Evolutionary conservation across 257 asterid genomes (phyloP).

Genomic region (Thymus quinquecostatus): DNA sequence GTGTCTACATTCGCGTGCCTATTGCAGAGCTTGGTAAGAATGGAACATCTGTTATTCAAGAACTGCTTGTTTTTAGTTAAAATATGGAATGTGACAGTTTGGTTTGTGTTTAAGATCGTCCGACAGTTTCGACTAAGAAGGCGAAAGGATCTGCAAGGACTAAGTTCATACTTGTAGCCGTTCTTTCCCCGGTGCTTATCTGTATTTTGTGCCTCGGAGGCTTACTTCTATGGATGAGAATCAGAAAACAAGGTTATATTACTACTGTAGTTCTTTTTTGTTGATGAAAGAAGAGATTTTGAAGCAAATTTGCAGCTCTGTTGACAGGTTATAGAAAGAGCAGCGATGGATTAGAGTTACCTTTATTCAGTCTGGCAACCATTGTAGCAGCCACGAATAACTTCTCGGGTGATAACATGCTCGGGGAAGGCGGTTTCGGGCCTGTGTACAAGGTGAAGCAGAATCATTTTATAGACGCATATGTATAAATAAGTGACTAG

Average conservation of each 20-base stretch:
- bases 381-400: conserved; percentile 41
- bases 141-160: conserved; percentile 1
- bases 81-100: conserved; percentile 10
- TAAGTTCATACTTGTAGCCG: background rate
- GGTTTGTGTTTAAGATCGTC: background rate
- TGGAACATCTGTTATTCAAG: background rate
- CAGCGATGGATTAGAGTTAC: conserved; percentile 40
- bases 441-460: conserved; percentile 41
- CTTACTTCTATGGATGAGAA: conserved; percentile 11
- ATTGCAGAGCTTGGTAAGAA: conserved; percentile 13
- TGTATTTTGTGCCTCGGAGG: conserved; percentile 5
- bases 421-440: conserved; percentile 57
- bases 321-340: conserved; percentile 15
- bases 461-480: background rate
- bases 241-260: conserved; percentile 20
- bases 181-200: background rate
- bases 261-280: background rate
- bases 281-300: background rate
- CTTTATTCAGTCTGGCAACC: conserved; percentile 40
- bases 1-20: conserved; percentile 22
- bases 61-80: background rate
- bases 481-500: no score
- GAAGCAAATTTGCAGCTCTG: background rate
- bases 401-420: conserved; percentile 36
- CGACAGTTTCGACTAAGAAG: conserved; percentile 5